phyloP scores from a whole-genome alignment of 202 grass and related monocot species.

The Sporobolus alterniflorus region DNA sequence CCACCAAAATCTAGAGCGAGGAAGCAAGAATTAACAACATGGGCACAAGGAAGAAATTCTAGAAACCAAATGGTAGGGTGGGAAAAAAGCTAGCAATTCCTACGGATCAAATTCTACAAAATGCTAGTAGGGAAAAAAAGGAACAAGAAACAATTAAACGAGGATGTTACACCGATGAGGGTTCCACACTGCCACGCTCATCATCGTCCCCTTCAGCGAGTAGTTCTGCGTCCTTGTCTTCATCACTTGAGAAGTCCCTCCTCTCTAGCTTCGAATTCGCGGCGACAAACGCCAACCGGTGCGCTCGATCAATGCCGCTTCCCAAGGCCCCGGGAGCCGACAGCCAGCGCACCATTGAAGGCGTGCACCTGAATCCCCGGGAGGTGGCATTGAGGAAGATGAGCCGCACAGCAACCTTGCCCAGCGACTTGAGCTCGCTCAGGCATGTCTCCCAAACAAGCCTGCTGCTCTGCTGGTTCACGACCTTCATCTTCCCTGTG shows the following conservation, averaged over 20 bases:
- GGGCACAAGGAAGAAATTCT: conserved; percentile 52
- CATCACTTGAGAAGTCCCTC: conserved; percentile 71
- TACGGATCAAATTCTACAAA: conserved; percentile 70
- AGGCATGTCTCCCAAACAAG: conserved; percentile 92
- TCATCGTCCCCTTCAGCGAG: conserved; percentile 62
- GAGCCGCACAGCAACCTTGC: conserved; percentile 76
- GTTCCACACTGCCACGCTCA: conserved; percentile 50
- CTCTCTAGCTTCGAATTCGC: conserved; percentile 89
- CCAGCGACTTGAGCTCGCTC: conserved; percentile 79
- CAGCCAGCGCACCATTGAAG: conserved; percentile 61
- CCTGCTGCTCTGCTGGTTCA: conserved; percentile 92
- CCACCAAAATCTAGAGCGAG: conserved; percentile 78
- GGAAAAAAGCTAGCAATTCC: conserved; percentile 56
- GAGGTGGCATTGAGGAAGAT: conserved; percentile 91
- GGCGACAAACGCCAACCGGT: conserved; percentile 73
- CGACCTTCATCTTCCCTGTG: conserved; percentile 76
- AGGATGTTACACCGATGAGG: conserved; percentile 57
- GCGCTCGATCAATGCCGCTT: conserved; percentile 40
- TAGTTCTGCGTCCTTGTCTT: conserved; percentile 78
- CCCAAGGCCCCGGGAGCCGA: background rate
- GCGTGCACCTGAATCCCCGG: conserved; percentile 49
- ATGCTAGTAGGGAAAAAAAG: conserved; percentile 7
- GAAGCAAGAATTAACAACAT: conserved; percentile 70
- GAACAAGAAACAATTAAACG: conserved; percentile 54
- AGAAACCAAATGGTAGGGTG: conserved; percentile 11